Evolutionary conservation across 2,329 filamentous ascomycete genomes (phyloP), one percentile per base, ranked within the genome.

Genomic region (Cercospora zeina): DNA sequence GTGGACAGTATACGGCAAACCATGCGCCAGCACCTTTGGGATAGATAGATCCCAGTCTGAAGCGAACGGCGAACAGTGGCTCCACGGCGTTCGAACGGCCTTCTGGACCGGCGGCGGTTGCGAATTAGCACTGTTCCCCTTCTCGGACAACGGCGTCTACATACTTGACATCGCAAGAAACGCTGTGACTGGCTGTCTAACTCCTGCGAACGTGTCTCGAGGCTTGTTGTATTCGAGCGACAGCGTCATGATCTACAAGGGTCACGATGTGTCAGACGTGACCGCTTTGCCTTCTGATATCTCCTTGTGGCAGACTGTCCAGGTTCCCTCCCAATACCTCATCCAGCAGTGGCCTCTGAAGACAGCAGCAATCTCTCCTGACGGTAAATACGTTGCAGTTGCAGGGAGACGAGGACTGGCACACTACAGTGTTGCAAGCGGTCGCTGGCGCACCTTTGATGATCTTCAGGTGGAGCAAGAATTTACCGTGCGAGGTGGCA

Each of bases 1-100:
- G 51, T 99, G 93, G 93, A 97, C 93, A 74, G 95, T 97, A 37
- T 99, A 96, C 76, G 95, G 95, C 34, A 97, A 96, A 75, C 84
- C 89, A 2, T 88, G 92, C 13, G 92, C 89, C 59, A 91, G 87
- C 69, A 96, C 91, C 72, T 97, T 97, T 74, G 82, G 83, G 6
- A 82, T 85, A 11, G 90, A 96, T 69, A 79, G 81, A 27, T 77
- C 79, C 1, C 80, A 91, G 37, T 86, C 87, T 2, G 78, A 83
- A 54, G 78, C 79, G 6, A 93, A 95, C 70, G 84, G 83, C 30
- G 93, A 99, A 72, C 83, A 85, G 49, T 97, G 93, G 91, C 81
- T 97, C n/a, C 82, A 84, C 5, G 91, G 93, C 3, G 82, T 96
- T 24, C 83, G 81, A 19, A 86, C 89, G 68, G 92, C 89, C 3